Conservation (phyloP, 192 early-diverging fungal species). For the Spizellomyces sp. region DNA sequence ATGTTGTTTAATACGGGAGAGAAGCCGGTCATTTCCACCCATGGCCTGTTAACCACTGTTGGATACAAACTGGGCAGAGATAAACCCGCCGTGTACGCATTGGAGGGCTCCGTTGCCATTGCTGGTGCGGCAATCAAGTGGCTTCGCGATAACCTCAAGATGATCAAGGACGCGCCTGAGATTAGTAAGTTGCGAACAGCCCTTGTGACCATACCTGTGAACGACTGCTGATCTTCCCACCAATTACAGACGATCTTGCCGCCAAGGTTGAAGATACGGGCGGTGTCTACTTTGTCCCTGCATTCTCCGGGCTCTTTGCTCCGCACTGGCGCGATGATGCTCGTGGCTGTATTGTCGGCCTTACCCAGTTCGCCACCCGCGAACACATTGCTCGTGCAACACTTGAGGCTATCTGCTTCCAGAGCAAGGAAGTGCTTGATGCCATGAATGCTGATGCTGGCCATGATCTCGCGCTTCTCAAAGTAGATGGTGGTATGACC, state of each 20-base stretch:
- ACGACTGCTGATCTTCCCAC: neutral
- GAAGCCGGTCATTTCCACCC: constrained; percentile 71
- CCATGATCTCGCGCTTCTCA: constrained; percentile 67
- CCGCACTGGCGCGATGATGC: constrained; percentile 95
- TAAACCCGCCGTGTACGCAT: constrained; percentile 73
- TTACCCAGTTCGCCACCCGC: constrained; percentile 87
- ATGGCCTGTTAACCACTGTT: constrained; percentile 88
- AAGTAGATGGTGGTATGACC: constrained; percentile 94
- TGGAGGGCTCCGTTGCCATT: constrained; percentile 90
- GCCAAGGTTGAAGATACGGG: constrained; percentile 70
- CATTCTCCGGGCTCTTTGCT: constrained; percentile 90
- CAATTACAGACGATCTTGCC: constrained; percentile 56
- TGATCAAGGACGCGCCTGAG: constrained; percentile 75
- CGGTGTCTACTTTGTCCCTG: constrained; percentile 94
- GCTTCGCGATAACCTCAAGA: constrained; percentile 83
- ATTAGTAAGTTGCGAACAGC: constrained; percentile 49
- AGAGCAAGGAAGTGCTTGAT: constrained; percentile 80
- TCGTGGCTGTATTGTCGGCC: constrained; percentile 78
- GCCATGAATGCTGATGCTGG: constrained; percentile 85
- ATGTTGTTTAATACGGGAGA: constrained; percentile 93
- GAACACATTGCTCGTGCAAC: constrained; percentile 85
- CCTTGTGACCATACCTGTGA: neutral
- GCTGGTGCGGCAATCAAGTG: constrained; percentile 91
- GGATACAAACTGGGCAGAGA: constrained; percentile 82
- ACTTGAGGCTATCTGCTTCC: constrained; percentile 89